Conservation (phyloP, 1,284 basidiomycete genomes). For the Apiotrichum siamense region DNA sequence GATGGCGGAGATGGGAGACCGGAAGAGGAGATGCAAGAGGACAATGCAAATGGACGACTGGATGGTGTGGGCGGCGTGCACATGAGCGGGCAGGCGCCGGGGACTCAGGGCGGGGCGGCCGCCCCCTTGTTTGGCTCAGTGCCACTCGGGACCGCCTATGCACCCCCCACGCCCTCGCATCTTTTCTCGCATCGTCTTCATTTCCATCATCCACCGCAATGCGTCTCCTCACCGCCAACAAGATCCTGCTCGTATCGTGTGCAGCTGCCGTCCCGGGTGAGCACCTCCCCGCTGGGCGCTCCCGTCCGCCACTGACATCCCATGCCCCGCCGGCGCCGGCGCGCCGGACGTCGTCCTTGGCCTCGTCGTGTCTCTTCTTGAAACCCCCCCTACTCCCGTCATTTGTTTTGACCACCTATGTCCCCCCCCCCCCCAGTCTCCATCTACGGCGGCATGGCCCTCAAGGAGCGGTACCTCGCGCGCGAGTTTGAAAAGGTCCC, state of each 20-base stretch:
- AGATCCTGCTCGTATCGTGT: constrained; percentile 30
- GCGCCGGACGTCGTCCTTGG: too few relatives aligned
- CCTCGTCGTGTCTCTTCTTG: background rate
- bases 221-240: constrained; percentile 29
- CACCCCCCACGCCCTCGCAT: background rate
- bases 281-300: too few relatives aligned
- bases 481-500: constrained; percentile 19
- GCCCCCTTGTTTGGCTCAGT: too few relatives aligned
- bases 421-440: constrained; percentile 16
- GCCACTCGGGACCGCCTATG: too few relatives aligned
- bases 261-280: constrained; percentile 32
- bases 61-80: background rate
- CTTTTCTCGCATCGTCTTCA: background rate
- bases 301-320: too few relatives aligned
- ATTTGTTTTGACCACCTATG: background rate
- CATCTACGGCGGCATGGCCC: constrained; percentile 29
- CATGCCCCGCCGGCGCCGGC: too few relatives aligned
- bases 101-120: too few relatives aligned
- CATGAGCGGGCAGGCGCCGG: too few relatives aligned
- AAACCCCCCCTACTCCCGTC: background rate
- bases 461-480: constrained; percentile 31
- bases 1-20: background rate
- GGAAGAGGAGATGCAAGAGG: background rate
- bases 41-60: background rate
- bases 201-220: constrained; percentile 7